A percentile compares a stretch with the other conserved stretches of the same genome.
phyloP scores from a whole-genome alignment of 2,329 filamentous ascomycete genomes.

The Mycogone perniciosa region DNA sequence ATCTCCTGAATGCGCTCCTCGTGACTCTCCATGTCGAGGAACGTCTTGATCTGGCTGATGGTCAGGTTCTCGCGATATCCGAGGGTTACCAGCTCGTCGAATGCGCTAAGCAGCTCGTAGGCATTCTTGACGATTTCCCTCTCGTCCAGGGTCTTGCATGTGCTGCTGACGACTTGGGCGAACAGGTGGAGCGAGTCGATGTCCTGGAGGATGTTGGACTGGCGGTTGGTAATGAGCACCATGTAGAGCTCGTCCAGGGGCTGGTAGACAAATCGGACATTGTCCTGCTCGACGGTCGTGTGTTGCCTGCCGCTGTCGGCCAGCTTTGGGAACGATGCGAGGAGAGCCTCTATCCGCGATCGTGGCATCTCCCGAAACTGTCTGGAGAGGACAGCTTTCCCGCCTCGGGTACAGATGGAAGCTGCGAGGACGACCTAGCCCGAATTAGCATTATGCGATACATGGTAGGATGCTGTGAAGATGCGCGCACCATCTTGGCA shows the following conservation, averaged over 20 bases:
- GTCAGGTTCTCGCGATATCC: conserved; percentile 96
- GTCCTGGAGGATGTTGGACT: conserved; percentile 98
- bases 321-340: conserved; percentile 96
- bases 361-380: conserved; percentile 97
- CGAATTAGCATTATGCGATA: conserved; percentile 17
- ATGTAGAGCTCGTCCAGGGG: conserved; percentile 99
- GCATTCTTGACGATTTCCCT: conserved; percentile 91
- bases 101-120: conserved; percentile 92
- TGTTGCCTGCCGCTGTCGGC: conserved; percentile 94
- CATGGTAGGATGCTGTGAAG: background rate
- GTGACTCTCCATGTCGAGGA: conserved; percentile 98
- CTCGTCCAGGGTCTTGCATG: conserved; percentile 94
- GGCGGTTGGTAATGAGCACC: conserved; percentile 97
- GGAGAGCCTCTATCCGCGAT: conserved; percentile 90
- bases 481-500: conserved; percentile 34
- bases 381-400: conserved; percentile 95
- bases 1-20: conserved; percentile 99
- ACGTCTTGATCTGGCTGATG: conserved; percentile 96
- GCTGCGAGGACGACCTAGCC: conserved; percentile 91
- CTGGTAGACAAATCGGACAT: conserved; percentile 98
- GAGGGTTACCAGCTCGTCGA: conserved; percentile 92
- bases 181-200: conserved; percentile 98
- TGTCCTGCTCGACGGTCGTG: conserved; percentile 97
- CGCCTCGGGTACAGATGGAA: conserved; percentile 96
- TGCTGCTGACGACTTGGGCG: conserved; percentile 92